Conservation (phyloP, 768 basidiomycete species). For the Suillus occidentalis region DNA sequence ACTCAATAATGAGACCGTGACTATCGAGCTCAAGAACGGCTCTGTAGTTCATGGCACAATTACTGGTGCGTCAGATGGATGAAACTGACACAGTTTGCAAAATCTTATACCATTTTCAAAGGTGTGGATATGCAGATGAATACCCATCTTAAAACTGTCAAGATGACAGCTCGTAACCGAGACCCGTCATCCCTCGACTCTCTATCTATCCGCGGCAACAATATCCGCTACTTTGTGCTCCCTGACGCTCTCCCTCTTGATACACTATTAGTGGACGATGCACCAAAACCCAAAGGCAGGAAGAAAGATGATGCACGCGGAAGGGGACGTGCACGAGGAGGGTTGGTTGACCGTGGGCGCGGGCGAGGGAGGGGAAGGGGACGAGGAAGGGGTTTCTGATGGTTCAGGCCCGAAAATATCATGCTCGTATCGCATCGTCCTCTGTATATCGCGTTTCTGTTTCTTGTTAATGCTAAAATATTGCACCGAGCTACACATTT, state of each 20-base stretch:
- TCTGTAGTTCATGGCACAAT: constrained; percentile 95
- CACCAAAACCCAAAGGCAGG: constrained; percentile 90
- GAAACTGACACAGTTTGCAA: background rate
- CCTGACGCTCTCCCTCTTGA: constrained; percentile 96
- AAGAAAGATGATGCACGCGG: constrained; percentile 86
- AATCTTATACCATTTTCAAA: constrained; percentile 32
- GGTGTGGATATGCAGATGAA: constrained; percentile 99
- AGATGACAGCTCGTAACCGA: constrained; percentile 91
- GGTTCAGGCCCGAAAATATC: constrained; percentile 5
- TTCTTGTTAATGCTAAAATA: constrained; percentile 27
- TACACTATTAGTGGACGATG: constrained; percentile 95
- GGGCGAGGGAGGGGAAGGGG: constrained; percentile 58
- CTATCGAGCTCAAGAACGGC: constrained; percentile 97
- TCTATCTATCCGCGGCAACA: constrained; percentile 94
- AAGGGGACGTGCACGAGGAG: constrained; percentile 51
- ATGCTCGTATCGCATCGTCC: constrained; percentile 6
- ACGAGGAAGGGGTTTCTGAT: constrained; percentile 42
- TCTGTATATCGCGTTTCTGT: constrained; percentile 8
- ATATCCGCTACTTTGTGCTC: constrained; percentile 95
- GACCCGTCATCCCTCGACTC: constrained; percentile 86
- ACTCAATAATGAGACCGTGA: constrained; percentile 98
- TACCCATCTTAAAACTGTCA: constrained; percentile 96
- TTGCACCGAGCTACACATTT: constrained; percentile 12
- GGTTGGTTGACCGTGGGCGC: constrained; percentile 50
- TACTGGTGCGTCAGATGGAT: constrained; percentile 62